These are phyloP conservation scores for Coemansia sp. DNA, from an alignment of 192 early-diverging fungal species.

Conservation along the genomic window DNA sequence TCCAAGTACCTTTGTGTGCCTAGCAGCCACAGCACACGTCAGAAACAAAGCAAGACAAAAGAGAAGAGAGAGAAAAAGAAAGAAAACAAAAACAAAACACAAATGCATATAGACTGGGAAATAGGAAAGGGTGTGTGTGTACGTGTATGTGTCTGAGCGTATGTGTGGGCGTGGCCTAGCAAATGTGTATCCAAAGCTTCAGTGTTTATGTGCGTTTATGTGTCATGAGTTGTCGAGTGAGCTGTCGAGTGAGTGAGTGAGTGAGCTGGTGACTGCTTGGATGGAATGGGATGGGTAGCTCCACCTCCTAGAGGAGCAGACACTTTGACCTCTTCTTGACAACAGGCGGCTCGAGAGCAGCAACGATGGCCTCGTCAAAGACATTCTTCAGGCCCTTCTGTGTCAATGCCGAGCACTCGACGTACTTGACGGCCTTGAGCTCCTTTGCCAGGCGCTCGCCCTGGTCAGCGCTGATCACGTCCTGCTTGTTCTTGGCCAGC, in stretches of 20 bases:
- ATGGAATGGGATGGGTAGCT: no score
- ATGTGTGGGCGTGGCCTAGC: not conserved
- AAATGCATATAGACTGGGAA: not conserved
- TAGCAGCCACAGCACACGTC: no score
- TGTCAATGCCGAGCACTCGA: not conserved
- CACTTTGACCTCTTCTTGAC: slow-evolving; percentile 79
- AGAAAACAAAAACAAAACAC: not conserved
- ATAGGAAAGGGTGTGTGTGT: not conserved
- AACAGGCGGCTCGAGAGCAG: slow-evolving; percentile 86
- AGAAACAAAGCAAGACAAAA: not conserved
- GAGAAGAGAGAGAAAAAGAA: not conserved
- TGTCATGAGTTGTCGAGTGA: not conserved
- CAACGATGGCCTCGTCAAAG: slow-evolving; percentile 80
- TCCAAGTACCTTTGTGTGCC: no score
- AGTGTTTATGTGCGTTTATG: not conserved
- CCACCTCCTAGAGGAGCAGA: slow-evolving; percentile 63
- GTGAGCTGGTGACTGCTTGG: no score
- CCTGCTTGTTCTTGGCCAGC: slow-evolving; percentile 25
- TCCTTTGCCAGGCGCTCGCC: slow-evolving; percentile 55
- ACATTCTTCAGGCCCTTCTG: slow-evolving; percentile 15
- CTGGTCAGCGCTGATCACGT: slow-evolving; percentile 10
- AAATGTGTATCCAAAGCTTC: no score
- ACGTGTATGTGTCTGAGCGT: not conserved
- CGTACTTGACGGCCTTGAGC: not conserved
- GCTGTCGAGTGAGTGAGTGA: not conserved